Conservation (phyloP, 768 basidiomycete species). For the Amanita pseudoporphyria region DNA sequence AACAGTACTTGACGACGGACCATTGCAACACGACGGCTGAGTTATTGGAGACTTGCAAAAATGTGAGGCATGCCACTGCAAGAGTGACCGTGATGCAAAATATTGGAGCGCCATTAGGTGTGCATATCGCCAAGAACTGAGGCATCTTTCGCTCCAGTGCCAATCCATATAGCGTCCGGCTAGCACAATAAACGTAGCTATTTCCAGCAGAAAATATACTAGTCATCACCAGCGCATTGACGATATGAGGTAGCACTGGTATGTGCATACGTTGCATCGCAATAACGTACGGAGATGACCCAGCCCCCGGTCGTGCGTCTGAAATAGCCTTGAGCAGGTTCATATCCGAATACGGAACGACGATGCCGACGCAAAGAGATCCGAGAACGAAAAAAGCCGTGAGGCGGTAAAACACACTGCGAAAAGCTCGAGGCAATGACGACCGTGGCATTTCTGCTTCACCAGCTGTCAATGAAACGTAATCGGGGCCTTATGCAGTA, state of each 20-base stretch:
- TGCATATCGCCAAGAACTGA: constrained; percentile 40
- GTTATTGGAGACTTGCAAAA: constrained; percentile 40
- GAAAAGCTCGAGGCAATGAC: constrained; percentile 63
- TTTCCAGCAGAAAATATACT: constrained; percentile 68
- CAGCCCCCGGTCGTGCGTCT: constrained; percentile 46
- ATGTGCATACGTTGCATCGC: constrained; percentile 67
- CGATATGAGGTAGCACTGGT: constrained; percentile 53
- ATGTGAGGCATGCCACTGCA: constrained; percentile 28
- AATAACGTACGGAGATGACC: constrained; percentile 77
- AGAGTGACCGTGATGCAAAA: constrained; percentile 39
- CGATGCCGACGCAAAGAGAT: constrained; percentile 62
- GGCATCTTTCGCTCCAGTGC: constrained; percentile 57
- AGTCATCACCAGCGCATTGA: constrained; percentile 64
- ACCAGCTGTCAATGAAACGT: constrained; percentile 52
- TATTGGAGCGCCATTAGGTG: constrained; percentile 45
- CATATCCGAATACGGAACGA: constrained; percentile 66
- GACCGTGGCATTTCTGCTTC: constrained; percentile 64
- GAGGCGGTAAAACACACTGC: constrained; percentile 72
- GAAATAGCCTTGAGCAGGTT: constrained; percentile 42
- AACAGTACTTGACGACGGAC: constrained; percentile 14
- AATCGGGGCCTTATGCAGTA: constrained; percentile 31
- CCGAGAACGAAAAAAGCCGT: constrained; percentile 72
- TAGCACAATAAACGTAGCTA: constrained; percentile 54
- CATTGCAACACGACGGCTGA: constrained; percentile 38
- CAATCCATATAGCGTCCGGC: constrained; percentile 42